A percentile compares a stretch with the other conserved stretches of the same genome.
These are phyloP conservation scores for Cryphonectria nitschkei DNA, from an alignment of 2,329 filamentous ascomycete genomes.

Conservation along the genomic window DNA sequence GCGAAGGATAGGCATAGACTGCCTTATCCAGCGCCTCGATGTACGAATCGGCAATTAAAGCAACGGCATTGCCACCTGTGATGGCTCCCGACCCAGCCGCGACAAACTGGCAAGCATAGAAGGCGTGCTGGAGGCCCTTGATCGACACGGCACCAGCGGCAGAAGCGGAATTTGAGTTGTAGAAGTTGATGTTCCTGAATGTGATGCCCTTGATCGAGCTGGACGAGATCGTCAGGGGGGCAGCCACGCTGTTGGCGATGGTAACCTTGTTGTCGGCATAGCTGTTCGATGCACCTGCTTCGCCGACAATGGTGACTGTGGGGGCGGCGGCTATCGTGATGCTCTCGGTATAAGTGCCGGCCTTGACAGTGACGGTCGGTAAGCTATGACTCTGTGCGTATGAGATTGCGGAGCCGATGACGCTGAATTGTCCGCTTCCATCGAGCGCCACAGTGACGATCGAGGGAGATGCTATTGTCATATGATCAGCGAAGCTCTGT, in stretches of 20 bases:
- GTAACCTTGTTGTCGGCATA: conserved; percentile 45
- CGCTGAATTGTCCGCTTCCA: conserved; percentile 48
- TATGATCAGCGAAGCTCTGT: neutral
- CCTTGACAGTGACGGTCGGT: conserved; percentile 47
- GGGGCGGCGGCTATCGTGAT: conserved; percentile 45
- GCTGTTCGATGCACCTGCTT: conserved; percentile 35
- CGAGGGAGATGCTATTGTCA: conserved; percentile 10
- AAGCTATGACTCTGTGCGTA: conserved; percentile 46
- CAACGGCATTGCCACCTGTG: conserved; percentile 34
- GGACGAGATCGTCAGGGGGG: conserved; percentile 37
- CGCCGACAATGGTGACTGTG: conserved; percentile 47
- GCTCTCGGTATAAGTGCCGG: conserved; percentile 50
- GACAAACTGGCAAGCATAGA: conserved; percentile 49
- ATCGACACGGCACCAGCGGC: conserved; percentile 38
- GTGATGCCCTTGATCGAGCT: conserved; percentile 39
- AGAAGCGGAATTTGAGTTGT: conserved; percentile 37
- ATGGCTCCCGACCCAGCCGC: conserved; percentile 40
- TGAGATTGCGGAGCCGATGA: conserved; percentile 47
- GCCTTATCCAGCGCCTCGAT: conserved; percentile 48
- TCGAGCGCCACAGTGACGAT: conserved; percentile 49
- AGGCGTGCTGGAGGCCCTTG: conserved; percentile 44
- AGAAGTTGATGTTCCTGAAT: conserved; percentile 45
- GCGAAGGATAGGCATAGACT: conserved; percentile 44
- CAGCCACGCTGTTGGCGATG: conserved; percentile 34
- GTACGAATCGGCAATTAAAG: conserved; percentile 48